Evolutionary conservation across 2,329 filamentous ascomycete species (phyloP), one percentile per base, ranked within the genome.

Genomic region (Sarocladiaceae sp.): DNA sequence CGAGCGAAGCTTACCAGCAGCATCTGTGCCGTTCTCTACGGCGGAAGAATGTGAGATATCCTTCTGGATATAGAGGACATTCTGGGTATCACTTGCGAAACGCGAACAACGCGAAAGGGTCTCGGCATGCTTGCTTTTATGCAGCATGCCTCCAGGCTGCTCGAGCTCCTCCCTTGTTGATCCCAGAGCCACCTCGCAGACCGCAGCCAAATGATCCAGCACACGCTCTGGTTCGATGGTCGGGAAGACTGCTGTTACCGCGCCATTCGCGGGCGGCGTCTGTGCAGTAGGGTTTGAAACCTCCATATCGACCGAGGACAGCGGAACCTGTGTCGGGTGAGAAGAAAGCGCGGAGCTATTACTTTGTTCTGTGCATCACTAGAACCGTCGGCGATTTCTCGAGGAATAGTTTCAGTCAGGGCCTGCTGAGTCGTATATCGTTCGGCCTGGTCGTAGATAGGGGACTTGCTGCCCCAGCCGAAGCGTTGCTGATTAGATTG

Each of bases 1-100:
- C n/a, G n/a, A n/a, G n/a, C n/a, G n/a, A n/a, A n/a, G n/a, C 76
- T 58, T 66, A 80, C 76, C 66, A 59, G 70, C 60, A 55, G 71
- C 68, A 53, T 73, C 70, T 15, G 69, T 61, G 40, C 73, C 78
- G 57, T 82, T 77, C 53, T 79, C 72, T 36, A 74, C 63, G 52
- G 78, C 68, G 47, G 79, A 75, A 12, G 76, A 75, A 57, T 78
- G 74, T 51, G 80, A 71, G 58, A 86, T 66, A 65, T 93, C 90
- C 72, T 97, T 96, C 66, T 94, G 88, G 57, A 97, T 86, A 71
- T 97, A 97, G 57, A 99, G 76, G 52, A 88, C 90, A 56, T 87
- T 84, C 72, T 96, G 90, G 54, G 87, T 79, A 71, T 99, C 95
- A 56, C 85, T 84, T 54, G 91, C 91, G 71, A 97, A 97, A 62